These are phyloP conservation scores for Phialemonium atrogriseum DNA, from an alignment of 2,329 filamentous ascomycete genomes.

Conservation along the genomic window DNA sequence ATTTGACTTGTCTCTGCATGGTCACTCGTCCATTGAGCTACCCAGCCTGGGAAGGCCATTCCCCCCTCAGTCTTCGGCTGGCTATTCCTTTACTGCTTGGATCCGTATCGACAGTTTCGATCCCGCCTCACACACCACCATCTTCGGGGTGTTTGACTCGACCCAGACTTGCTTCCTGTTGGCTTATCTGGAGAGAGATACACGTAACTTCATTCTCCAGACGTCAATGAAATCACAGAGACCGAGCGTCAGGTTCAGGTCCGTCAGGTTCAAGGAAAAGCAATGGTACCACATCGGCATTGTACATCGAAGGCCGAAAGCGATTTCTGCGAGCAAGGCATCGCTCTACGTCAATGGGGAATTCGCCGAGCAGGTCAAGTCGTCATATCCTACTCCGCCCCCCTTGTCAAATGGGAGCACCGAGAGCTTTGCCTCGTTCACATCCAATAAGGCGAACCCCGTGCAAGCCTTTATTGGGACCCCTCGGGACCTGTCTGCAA, in stretches of 20 bases:
- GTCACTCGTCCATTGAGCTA: slow-evolving; percentile 84
- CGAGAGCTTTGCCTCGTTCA: slow-evolving; percentile 63
- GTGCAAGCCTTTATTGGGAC: slow-evolving; percentile 93
- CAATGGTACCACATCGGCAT: slow-evolving; percentile 92
- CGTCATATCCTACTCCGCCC: slow-evolving; percentile 75
- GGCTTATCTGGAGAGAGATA: slow-evolving; percentile 89
- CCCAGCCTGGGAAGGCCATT: slow-evolving; percentile 78
- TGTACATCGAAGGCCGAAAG: slow-evolving; percentile 72
- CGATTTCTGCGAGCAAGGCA: slow-evolving; percentile 69
- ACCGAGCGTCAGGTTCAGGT: slow-evolving; percentile 91
- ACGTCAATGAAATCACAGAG: slow-evolving; percentile 81
- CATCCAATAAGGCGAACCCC: slow-evolving; percentile 50
- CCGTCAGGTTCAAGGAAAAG: slow-evolving; percentile 63
- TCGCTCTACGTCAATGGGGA: slow-evolving; percentile 88
- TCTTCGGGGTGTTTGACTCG: slow-evolving; percentile 91
- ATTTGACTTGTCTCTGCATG: slow-evolving; percentile 83
- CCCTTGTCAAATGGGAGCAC: slow-evolving; percentile 53
- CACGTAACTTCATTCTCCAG: slow-evolving; percentile 88
- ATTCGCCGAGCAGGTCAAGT: slow-evolving; percentile 86
- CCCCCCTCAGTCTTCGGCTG: slow-evolving; percentile 68
- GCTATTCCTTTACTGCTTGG: slow-evolving; percentile 89
- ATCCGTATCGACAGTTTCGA: slow-evolving; percentile 84
- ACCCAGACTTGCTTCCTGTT: slow-evolving; percentile 91
- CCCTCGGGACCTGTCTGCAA: slow-evolving; percentile 74
- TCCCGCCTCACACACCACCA: slow-evolving; percentile 74